Evolutionary conservation across 2,329 filamentous ascomycete genomes (phyloP).

Genomic region (Botryotinia globosa): DNA sequence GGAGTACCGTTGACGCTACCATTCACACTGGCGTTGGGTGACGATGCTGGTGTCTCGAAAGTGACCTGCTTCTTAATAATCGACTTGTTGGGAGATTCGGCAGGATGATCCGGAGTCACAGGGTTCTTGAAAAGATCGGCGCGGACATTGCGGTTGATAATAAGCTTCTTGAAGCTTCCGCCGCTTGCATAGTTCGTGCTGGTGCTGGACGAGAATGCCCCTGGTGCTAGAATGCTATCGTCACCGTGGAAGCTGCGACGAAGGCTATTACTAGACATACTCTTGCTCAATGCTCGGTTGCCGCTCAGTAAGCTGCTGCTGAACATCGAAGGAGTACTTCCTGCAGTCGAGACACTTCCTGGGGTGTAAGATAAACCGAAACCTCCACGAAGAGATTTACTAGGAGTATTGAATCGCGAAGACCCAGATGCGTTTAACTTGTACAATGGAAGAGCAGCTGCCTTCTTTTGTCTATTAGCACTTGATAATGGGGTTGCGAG

Average conservation of each 20-base stretch:
- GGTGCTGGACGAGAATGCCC: constrained; percentile 72
- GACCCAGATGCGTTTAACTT: constrained; percentile 74
- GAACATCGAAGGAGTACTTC: constrained; percentile 63
- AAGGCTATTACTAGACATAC: constrained; percentile 82
- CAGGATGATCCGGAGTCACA: constrained; percentile 38
- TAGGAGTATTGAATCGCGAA: constrained; percentile 76
- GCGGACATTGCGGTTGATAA: constrained; percentile 84
- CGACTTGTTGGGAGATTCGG: constrained; percentile 47
- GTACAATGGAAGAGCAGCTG: constrained; percentile 78
- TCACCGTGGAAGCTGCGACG: constrained; percentile 78
- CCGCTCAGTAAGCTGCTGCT: constrained; percentile 64
- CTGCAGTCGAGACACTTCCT: constrained; percentile 64
- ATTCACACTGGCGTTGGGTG: constrained; percentile 30
- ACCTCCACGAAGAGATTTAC: constrained; percentile 66
- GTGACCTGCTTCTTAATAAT: constrained; percentile 80
- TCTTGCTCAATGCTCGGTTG: constrained; percentile 73
- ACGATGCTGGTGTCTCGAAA: constrained; percentile 59
- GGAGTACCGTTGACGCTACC: constrained; percentile 40
- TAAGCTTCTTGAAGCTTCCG: constrained; percentile 80
- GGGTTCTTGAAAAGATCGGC: constrained; percentile 67
- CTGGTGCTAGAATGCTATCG: constrained; percentile 81
- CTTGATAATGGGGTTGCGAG: constrained; percentile 85
- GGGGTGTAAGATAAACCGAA: constrained; percentile 94
- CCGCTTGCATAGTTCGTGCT: constrained; percentile 63
- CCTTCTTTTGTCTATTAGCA: constrained; percentile 69